phyloP scores from a whole-genome alignment of 139 green algal genomes.

The Chlamydomonas eustigma region DNA sequence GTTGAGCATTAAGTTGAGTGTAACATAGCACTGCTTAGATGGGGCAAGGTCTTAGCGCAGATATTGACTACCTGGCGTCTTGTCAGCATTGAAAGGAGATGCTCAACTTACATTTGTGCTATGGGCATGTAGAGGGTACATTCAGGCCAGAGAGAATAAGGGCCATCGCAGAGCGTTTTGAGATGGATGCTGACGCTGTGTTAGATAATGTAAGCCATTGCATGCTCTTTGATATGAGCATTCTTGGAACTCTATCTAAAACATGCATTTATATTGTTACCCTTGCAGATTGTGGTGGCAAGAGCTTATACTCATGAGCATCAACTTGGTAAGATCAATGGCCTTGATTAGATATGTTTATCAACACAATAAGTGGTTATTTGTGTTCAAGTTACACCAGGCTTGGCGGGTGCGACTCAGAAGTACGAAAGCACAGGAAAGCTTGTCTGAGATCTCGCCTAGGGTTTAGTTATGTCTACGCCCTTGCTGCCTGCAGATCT shows the following conservation, averaged over 20 bases:
- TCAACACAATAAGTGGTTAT: background rate
- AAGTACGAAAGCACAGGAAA: background rate
- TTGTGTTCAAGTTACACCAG: background rate
- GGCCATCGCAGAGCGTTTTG: slow-evolving; percentile 80
- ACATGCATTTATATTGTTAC: background rate
- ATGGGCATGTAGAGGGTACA: slow-evolving; percentile 80
- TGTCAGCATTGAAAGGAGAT: too few relatives aligned
- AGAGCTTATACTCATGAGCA: slow-evolving; percentile 80
- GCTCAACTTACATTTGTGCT: too few relatives aligned
- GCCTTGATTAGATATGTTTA: background rate
- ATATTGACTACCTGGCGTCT: too few relatives aligned
- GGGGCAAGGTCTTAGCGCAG: too few relatives aligned
- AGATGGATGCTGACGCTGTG: slow-evolving; percentile 48
- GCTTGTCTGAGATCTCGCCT: background rate
- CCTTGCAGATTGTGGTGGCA: slow-evolving; percentile 58
- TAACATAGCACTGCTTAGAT: too few relatives aligned
- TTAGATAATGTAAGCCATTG: slow-evolving; percentile 71
- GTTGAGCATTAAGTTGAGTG: too few relatives aligned
- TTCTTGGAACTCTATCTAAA: too few relatives aligned
- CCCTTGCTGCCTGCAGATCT: slow-evolving; percentile 51
- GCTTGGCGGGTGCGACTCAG: background rate
- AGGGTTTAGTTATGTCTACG: background rate
- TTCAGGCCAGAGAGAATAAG: slow-evolving; percentile 83
- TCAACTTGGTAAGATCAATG: slow-evolving; percentile 64
- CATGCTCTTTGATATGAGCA: too few relatives aligned